phyloP scores from a whole-genome alignment of 495 filamentous ascomycete species.

The Tuber indicum region DNA sequence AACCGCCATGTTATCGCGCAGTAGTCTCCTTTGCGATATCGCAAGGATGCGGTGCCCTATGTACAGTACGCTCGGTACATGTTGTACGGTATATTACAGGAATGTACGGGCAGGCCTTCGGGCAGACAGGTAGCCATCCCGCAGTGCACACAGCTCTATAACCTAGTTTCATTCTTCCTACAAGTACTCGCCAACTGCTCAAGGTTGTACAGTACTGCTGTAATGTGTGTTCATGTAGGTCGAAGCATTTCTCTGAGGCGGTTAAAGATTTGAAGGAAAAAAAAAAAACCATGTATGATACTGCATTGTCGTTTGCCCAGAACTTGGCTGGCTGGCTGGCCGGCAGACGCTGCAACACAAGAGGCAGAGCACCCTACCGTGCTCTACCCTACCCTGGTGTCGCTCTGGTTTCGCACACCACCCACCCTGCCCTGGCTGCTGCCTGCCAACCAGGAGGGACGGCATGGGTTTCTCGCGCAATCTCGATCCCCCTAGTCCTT shows the following conservation, averaged over 20 bases:
- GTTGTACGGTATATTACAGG: neutral
- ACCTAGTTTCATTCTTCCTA: neutral
- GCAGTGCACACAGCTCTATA: neutral
- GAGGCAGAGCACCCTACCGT: neutral
- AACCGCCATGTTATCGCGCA: neutral
- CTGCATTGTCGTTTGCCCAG: neutral
- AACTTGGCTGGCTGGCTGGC: neutral
- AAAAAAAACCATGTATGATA: neutral
- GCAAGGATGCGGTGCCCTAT: neutral
- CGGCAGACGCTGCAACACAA: neutral
- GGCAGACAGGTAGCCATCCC: neutral
- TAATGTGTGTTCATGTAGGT: neutral
- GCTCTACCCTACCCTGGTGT: neutral
- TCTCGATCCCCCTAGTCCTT: neutral
- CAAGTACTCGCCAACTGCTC: neutral
- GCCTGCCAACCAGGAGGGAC: neutral
- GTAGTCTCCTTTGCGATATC: neutral
- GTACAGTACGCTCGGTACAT: neutral
- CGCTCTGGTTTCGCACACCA: neutral
- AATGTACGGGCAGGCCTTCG: neutral
- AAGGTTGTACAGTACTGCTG: neutral
- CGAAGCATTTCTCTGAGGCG: neutral
- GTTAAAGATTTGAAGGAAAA: neutral
- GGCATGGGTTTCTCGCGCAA: neutral
- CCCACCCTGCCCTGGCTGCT: neutral